Base-by-base conservation (phyloP, 2,329 filamentous ascomycete species). In the Bipolaris victoriae region DNA sequence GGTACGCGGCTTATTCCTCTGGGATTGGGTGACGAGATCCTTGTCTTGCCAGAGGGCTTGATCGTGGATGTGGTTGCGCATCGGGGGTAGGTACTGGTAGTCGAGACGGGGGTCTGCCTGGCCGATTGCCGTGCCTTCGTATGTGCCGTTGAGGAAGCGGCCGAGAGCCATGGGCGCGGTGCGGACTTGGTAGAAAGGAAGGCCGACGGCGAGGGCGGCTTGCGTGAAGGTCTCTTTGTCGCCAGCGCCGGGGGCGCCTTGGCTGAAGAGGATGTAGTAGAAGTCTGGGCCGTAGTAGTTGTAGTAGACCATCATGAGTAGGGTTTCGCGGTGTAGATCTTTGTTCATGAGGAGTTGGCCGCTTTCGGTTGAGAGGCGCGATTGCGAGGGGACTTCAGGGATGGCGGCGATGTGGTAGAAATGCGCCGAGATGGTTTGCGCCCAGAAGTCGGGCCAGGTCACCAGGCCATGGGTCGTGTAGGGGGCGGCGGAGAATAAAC, bases 401-500 rank as follows among this genome's bases (percentile, higher is more conserved):
- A 76, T 68, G 41, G 69, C 72, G 10, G 79, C 72, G 43, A 84
- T 78, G 29, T 78, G 67, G 66, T 81, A 84, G 67, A 80, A 82
- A 41, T 73, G 66, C 0, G 77, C 76, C 1, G 79, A 80, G 3
- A 74, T 70, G 0, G 78, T 79, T 4, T 77, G 70, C 24, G 75
- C 73, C 79, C 80, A 84, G 65, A 80, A 84, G 65, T 87, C 85
- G 15, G 84, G 84, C 83, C 83, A 87, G 15, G 81, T 79, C 15
- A 87, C 77, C 50, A 86, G 72, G 13, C 85, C 85, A 1, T 77
- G 79, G 1, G 80, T 80, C 5, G 63, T 76, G 69, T 82, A 87
- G 0, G 83, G 82, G 36, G 83, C 79, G 1, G 77, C 73, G n/a
- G 78, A 71, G 61, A 87, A 83, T 13, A 87, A 70, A 3, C 70